Evolutionary conservation across 2,329 filamentous ascomycete genomes (phyloP).

Genomic region (Colletotrichum eleusines): DNA sequence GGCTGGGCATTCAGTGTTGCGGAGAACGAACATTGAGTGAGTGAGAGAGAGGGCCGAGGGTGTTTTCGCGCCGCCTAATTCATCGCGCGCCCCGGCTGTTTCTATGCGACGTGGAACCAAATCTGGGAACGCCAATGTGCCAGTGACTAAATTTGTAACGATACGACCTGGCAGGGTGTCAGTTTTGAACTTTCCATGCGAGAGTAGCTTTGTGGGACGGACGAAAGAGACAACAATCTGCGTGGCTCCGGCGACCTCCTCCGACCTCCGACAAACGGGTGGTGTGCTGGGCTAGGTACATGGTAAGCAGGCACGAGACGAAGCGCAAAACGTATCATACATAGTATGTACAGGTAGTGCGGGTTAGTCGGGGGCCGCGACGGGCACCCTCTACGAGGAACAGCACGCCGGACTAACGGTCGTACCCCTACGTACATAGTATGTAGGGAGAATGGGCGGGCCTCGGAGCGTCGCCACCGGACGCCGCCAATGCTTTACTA

Average conservation of each 20-base stretch:
- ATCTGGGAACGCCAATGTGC: neutral
- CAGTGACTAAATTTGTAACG: neutral
- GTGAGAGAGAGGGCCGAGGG: neutral
- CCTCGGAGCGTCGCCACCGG: slow-evolving; percentile 20
- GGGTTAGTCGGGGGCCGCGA: neutral
- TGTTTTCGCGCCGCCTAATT: neutral
- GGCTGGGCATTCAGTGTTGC: neutral
- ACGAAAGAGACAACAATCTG: neutral
- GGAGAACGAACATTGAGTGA: neutral
- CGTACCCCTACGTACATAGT: neutral
- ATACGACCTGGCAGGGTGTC: neutral
- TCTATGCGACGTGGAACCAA: neutral
- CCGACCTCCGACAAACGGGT: neutral
- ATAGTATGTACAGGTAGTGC: neutral
- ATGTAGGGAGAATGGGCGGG: neutral
- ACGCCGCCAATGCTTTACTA: slow-evolving; percentile 12
- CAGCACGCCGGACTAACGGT: slow-evolving; percentile 18
- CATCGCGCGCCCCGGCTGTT: neutral
- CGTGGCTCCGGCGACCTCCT: neutral
- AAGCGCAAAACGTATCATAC: neutral
- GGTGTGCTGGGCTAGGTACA: too few relatives aligned
- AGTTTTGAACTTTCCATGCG: neutral
- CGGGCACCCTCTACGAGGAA: neutral
- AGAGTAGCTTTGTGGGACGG: neutral
- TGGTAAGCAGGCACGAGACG: neutral